Evolutionary conservation across 225 moss, liverwort and hornwort genomes (phyloP), one percentile per base, ranked within the genome.

Genomic region (Sphagnum contortum): DNA sequence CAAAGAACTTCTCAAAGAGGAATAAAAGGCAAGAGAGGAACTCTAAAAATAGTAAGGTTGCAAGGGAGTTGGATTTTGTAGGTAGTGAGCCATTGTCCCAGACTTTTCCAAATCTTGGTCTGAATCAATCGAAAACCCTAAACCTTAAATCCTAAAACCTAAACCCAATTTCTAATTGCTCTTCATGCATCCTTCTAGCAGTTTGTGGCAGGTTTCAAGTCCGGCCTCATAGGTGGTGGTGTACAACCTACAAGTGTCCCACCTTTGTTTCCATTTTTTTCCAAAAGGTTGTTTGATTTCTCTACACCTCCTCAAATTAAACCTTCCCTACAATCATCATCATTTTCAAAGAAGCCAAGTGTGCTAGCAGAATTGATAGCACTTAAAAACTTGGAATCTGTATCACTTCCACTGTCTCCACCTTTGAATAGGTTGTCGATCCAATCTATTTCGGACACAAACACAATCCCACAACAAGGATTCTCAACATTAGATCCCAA

Each of bases 321-420:
- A 12, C 75, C 80, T 8, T 71, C 84, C 48, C 66, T 57, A n/a
- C 81, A 72, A 55, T 76, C 70, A 55, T 72, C 79, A 44, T 3
- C 65, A 3, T 68, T 70, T 67, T 63, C 86, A 29, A 29, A 29
- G 5, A 73, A 69, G 49, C 83, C 86, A 14, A 83, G 82, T 59
- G 85, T 86, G 44, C 63, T 90, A 58, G 83, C 91, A 57, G 93
- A 94, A 60, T 68, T 91, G 29, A 29, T 87, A 79, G 79, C 84
- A 11, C 62, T 79, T 65, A 79, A 78, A 57, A 83, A 83, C 65
- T 73, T 81, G 10, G 71, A 72, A 46, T n/a, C 84, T 55, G 49
- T 85, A 13, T 74, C 79, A 29, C 29, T 29, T 46, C 67, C 73
- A 3, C 71, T 80, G 13, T 72, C 67, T 3, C 76, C 79, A 2